A percentile compares a stretch with the other conserved stretches of the same genome.
Evolutionary conservation across 2,329 filamentous ascomycete species (phyloP).

Genomic region (Huntiella abstrusa): DNA sequence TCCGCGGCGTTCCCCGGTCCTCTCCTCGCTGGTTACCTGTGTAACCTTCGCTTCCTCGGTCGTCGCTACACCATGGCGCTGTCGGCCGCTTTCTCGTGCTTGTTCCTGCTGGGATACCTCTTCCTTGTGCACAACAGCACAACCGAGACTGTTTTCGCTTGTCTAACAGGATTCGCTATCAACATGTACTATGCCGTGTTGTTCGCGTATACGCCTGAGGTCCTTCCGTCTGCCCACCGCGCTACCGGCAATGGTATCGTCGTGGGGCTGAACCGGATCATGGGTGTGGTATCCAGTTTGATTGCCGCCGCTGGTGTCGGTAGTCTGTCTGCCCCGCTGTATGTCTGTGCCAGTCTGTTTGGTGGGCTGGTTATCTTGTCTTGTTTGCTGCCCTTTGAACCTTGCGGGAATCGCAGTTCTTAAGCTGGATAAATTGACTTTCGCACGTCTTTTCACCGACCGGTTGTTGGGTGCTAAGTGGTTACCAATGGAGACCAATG

Average conservation of each 20-base stretch:
- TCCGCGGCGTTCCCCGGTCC: constrained; percentile 49
- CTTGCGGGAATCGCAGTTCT: constrained; percentile 27
- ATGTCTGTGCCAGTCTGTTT: constrained; percentile 47
- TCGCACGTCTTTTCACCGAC: too few relatives aligned
- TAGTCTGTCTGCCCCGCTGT: constrained; percentile 42
- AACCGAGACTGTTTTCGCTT: constrained; percentile 48
- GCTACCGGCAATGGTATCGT: constrained; percentile 55
- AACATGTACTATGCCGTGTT: constrained; percentile 57
- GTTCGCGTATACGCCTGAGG: constrained; percentile 44
- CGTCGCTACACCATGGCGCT: constrained; percentile 46
- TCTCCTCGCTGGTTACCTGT: constrained; percentile 48
- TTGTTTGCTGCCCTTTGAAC: constrained; percentile 45
- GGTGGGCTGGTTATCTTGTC: constrained; percentile 40
- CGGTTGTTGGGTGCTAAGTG: too few relatives aligned
- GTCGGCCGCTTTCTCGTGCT: constrained; percentile 45
- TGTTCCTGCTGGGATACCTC: constrained; percentile 61
- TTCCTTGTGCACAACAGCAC: constrained; percentile 34
- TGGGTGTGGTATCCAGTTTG: constrained; percentile 55
- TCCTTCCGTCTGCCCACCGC: constrained; percentile 48
- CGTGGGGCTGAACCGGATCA: constrained; percentile 51
- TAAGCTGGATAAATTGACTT: constrained; percentile 1
- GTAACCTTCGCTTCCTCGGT: constrained; percentile 37
- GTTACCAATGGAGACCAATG: too few relatives aligned
- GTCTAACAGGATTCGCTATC: constrained; percentile 45
- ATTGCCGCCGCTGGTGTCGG: constrained; percentile 45